phyloP scores from a whole-genome alignment of 1,139 yeast genomes.

The Zygotorulaspora mrakii region DNA sequence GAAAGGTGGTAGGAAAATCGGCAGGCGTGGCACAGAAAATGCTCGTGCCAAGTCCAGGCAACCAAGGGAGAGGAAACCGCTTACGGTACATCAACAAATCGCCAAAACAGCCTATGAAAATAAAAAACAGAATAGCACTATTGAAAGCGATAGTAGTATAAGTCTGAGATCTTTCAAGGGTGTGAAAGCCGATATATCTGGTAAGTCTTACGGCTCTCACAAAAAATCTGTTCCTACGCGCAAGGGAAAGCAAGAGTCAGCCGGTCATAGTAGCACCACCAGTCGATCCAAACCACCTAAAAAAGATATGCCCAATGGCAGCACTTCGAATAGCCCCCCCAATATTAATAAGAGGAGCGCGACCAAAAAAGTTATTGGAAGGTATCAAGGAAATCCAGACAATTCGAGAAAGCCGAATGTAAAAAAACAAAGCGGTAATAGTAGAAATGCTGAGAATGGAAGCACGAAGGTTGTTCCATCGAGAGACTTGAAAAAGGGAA shows the following conservation, averaged over 20 bases:
- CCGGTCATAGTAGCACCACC: too few relatives aligned
- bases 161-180: slow-evolving; percentile 37
- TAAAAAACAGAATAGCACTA: slow-evolving; percentile 28
- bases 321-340: not conserved
- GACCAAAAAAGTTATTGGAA: too few relatives aligned
- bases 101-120: slow-evolving; percentile 27
- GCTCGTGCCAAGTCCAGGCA: slow-evolving; percentile 10
- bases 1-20: slow-evolving; percentile 34
- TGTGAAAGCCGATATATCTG: slow-evolving; percentile 21
- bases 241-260: slow-evolving; percentile 4
- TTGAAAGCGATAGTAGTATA: slow-evolving; percentile 31
- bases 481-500: not conserved
- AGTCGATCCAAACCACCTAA: too few relatives aligned
- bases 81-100: slow-evolving; percentile 27
- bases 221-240: not conserved
- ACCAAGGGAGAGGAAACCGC: slow-evolving; percentile 22
- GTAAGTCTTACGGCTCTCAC: too few relatives aligned
- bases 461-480: not conserved
- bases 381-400: too few relatives aligned
- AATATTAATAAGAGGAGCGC: not conserved
- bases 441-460: not conserved
- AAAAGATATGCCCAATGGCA: too few relatives aligned
- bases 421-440: not conserved
- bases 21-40: slow-evolving; percentile 27
- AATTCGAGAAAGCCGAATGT: too few relatives aligned